Evolutionary conservation across 208 protist genomes (phyloP), one percentile per base, ranked within the genome.

Genomic region (Borovskyia barvae): DNA sequence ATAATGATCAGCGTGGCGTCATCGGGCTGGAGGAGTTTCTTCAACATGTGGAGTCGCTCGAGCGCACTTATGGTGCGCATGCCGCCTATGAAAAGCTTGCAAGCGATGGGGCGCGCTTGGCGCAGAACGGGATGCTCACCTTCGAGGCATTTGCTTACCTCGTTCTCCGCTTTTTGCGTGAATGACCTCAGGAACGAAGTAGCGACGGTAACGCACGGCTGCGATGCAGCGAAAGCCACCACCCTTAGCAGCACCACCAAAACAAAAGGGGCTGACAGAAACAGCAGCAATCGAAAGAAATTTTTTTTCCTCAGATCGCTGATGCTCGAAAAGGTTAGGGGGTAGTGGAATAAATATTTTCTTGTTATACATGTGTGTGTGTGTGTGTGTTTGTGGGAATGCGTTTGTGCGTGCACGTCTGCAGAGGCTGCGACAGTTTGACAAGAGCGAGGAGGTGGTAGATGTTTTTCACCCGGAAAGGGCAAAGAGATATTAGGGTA

Each of bases 121-220:
- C 80, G 15, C 45, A 49, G 14, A 72, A 84, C 45, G 81, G 73
- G n/a, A 49, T 59, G 9, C 65, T 92, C 15, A 74, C 66, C 50
- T 92, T 86, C 55, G 85, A 92, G 37, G 80, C 79, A 22, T 92
- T 92, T 62, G 77, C 85, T n/a, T 92, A 81, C 61, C 51, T 92
- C 50, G 74, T 88, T 6, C 59, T 85, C 32, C 77, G 85, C 24
- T 92, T 92, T 47, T 59, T 57, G 9, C 63, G 68, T 11, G 62
- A 70, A 5, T 87, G 75, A 67, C n/a, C n/a, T n/a, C n/a, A 15
- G 42, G 30, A 40, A 56, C 0, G 40, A 25, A 51, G 3, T 9
- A 57, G 28, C 7, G 47, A 9, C 46, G 20, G 37, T 30, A 17
- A 57, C n/a, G n/a, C n/a, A n/a, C n/a, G n/a, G n/a, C n/a, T n/a